Percentiles rank a stretch among this genome's conserved stretches.
phyloP scores from a whole-genome alignment of 305 asterid genomes.

The Fraxinus paxiana region DNA sequence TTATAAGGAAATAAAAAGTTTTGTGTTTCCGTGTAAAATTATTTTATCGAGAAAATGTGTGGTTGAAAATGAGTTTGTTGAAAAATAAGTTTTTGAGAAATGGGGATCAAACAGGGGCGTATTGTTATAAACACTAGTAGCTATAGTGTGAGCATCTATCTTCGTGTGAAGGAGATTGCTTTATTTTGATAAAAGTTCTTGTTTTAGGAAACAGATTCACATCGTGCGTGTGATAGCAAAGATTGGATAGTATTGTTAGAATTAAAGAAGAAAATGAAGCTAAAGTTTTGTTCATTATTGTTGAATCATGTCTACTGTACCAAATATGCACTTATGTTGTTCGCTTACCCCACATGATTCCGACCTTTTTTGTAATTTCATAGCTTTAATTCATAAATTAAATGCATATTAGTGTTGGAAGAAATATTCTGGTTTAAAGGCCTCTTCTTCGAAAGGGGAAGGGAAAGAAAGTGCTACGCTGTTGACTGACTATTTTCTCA shows the following conservation, averaged over 20 bases:
- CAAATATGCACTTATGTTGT: neutral
- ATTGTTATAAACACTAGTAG: neutral
- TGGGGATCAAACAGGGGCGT: neutral
- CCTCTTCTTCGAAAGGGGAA: neutral
- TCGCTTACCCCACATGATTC: neutral
- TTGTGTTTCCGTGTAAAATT: neutral
- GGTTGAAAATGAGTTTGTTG: too few relatives aligned
- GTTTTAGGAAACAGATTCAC: neutral
- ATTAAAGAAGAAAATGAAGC: neutral
- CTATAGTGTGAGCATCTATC: neutral
- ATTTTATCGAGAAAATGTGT: too few relatives aligned
- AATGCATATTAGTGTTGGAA: neutral
- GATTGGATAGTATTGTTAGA: neutral
- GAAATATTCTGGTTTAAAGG: neutral
- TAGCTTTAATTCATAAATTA: neutral
- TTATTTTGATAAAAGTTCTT: neutral
- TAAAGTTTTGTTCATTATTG: neutral
- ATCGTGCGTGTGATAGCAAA: neutral
- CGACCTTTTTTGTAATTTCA: neutral
- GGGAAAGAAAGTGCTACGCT: neutral
- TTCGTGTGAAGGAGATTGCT: neutral
- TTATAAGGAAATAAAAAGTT: neutral
- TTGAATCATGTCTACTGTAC: neutral
- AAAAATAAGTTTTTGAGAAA: neutral
- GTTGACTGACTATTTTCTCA: neutral